phyloP scores from a whole-genome alignment of 116 monocot genomes.

The Iris pallida region DNA sequence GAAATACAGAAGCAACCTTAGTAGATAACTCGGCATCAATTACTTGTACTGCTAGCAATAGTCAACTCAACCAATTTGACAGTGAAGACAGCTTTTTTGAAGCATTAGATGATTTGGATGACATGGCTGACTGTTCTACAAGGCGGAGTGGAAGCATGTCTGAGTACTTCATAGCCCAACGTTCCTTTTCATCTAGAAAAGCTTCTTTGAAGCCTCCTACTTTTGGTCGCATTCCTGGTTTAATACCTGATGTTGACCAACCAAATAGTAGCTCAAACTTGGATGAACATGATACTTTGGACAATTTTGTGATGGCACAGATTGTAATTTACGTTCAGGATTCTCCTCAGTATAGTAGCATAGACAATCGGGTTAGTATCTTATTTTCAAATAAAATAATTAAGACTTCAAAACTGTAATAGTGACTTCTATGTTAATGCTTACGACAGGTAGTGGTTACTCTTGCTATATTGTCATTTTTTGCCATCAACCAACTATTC shows the following conservation, averaged over 20 bases:
- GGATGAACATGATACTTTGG: constrained; percentile 32
- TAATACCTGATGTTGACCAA: constrained; percentile 59
- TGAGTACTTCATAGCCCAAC: constrained; percentile 22
- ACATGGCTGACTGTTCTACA: constrained; percentile 29
- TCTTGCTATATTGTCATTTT: constrained; percentile 81
- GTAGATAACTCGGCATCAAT: constrained; percentile 10
- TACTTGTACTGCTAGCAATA: constrained; percentile 11
- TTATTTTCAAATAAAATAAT: background rate
- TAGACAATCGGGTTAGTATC: constrained; percentile 70
- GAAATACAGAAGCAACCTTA: constrained; percentile 18
- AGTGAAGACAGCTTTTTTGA: constrained; percentile 86
- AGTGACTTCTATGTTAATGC: background rate
- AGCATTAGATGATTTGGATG: constrained; percentile 69
- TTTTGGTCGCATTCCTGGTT: constrained; percentile 65
- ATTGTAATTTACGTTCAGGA: constrained; percentile 61
- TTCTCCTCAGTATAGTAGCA: constrained; percentile 66
- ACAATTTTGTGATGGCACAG: constrained; percentile 96
- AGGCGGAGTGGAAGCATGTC: constrained; percentile 27
- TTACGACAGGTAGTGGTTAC: constrained; percentile 61
- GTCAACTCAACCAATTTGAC: constrained; percentile 31
- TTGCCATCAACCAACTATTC: constrained; percentile 89
- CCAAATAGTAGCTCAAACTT: constrained; percentile 18
- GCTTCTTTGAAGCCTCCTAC: constrained; percentile 57
- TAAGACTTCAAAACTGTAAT: background rate
- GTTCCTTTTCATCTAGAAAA: constrained; percentile 19